phyloP scores from a whole-genome alignment of 106 monocot genomes.

The Acorus calamus region DNA sequence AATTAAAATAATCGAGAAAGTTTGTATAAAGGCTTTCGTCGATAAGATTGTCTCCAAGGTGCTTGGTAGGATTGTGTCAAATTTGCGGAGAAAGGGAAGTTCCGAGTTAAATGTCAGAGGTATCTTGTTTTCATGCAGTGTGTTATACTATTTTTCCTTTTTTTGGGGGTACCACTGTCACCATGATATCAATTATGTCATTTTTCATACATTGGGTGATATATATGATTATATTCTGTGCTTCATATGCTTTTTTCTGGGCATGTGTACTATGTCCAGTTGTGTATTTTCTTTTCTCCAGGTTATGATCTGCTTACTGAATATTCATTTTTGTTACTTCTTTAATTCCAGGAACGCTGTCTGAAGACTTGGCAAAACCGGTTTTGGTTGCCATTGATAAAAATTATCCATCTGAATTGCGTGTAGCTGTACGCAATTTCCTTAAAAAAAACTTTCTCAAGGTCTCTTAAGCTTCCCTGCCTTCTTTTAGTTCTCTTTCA shows the following conservation, averaged over 20 bases:
- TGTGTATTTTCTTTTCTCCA: too few species aligned
- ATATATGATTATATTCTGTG: too few species aligned
- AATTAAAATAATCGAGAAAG: constrained; percentile 31
- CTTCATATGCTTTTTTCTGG: too few species aligned
- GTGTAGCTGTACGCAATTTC: constrained; percentile 43
- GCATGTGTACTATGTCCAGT: too few species aligned
- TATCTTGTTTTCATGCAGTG: constrained; percentile 3
- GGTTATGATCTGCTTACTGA: too few species aligned
- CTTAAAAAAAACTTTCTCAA: constrained; percentile 34
- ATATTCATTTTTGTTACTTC: not conserved
- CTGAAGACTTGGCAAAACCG: constrained; percentile 51
- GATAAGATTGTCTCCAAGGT: constrained; percentile 52
- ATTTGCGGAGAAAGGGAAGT: constrained; percentile 15
- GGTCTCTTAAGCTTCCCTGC: too few species aligned
- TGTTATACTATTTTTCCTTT: not conserved
- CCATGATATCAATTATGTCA: too few species aligned
- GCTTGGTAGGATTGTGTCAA: constrained; percentile 35
- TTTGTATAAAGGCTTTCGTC: constrained; percentile 36
- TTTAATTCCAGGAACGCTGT: too few species aligned
- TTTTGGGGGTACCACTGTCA: not conserved
- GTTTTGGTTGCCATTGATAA: constrained; percentile 39
- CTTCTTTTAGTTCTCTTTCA: constrained; percentile 1
- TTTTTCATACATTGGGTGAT: too few species aligned
- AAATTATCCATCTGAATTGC: constrained; percentile 51
- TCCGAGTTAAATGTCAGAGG: constrained; percentile 39